Conservation (phyloP, 2,329 filamentous ascomycete genomes). For the Diaporthe ilicicola region DNA sequence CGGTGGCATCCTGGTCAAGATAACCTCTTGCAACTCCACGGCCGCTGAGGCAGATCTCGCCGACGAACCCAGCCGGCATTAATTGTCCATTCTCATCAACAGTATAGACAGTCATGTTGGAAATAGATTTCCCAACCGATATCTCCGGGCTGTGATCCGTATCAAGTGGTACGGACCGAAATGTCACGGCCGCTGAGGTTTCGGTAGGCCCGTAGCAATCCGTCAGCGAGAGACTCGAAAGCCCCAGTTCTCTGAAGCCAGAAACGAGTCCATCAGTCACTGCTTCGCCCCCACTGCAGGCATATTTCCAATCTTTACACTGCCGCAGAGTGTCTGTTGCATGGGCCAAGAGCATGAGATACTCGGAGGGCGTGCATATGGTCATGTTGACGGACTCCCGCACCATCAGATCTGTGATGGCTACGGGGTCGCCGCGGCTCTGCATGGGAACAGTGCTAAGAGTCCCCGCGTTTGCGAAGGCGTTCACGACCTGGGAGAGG, state of each 20-base stretch:
- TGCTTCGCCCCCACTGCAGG: conserved; percentile 45
- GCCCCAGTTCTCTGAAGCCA: background rate
- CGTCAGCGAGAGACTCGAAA: conserved; percentile 9
- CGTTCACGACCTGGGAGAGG: conserved; percentile 42
- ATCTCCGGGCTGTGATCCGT: no score
- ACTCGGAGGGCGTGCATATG: conserved; percentile 47
- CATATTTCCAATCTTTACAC: conserved; percentile 40
- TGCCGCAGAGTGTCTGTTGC: conserved; percentile 33
- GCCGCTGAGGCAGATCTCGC: conserved; percentile 51
- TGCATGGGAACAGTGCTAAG: conserved; percentile 41
- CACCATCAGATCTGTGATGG: conserved; percentile 43
- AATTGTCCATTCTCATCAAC: conserved; percentile 44
- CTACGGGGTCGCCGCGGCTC: conserved; percentile 43
- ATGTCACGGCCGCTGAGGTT: background rate
- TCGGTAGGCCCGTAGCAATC: conserved; percentile 39
- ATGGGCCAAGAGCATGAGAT: conserved; percentile 35
- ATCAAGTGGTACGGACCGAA: no score
- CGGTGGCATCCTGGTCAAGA: conserved; percentile 39
- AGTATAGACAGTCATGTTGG: conserved; percentile 50
- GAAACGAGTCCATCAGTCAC: background rate
- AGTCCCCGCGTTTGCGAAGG: conserved; percentile 43
- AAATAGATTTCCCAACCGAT: background rate
- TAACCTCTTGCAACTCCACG: conserved; percentile 51
- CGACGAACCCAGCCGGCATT: conserved; percentile 45
- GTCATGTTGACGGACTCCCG: conserved; percentile 44